Conservation (phyloP, 768 basidiomycete genomes). For the Amyloporia xantha region DNA sequence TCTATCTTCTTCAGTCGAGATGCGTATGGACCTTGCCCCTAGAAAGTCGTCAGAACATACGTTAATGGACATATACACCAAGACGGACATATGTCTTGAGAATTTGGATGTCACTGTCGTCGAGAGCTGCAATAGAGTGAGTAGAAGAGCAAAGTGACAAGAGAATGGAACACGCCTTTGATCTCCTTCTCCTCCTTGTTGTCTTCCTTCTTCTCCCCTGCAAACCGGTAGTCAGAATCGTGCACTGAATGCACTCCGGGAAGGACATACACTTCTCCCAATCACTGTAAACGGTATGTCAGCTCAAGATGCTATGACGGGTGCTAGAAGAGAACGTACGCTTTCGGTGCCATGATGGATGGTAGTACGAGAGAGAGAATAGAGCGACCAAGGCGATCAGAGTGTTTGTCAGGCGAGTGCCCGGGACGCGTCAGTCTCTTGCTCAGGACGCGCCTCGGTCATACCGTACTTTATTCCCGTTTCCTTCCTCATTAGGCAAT, state of each 20-base stretch:
- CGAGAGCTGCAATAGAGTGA: slow-evolving; percentile 57
- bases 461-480: background rate
- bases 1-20: slow-evolving; percentile 83
- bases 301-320: slow-evolving; percentile 3
- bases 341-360: slow-evolving; percentile 81
- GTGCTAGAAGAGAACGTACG: slow-evolving; percentile 60
- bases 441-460: slow-evolving; percentile 13
- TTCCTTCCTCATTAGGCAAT: background rate
- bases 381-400: too few relatives aligned
- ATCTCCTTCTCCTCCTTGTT: slow-evolving; percentile 90
- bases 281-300: slow-evolving; percentile 48
- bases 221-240: slow-evolving; percentile 5
- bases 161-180: slow-evolving; percentile 17
- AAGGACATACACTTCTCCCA: slow-evolving; percentile 90
- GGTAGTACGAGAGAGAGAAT: slow-evolving; percentile 11
- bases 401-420: too few relatives aligned
- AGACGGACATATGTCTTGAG: slow-evolving; percentile 89
- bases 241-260: background rate
- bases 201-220: slow-evolving; percentile 83
- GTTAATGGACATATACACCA: background rate
- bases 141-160: background rate
- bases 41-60: slow-evolving; percentile 7
- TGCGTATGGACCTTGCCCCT: slow-evolving; percentile 99
- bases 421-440: slow-evolving; percentile 29
- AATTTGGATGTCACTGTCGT: slow-evolving; percentile 98